Conservation (phyloP, 257 asterid species). For the Solanum rostratum region DNA sequence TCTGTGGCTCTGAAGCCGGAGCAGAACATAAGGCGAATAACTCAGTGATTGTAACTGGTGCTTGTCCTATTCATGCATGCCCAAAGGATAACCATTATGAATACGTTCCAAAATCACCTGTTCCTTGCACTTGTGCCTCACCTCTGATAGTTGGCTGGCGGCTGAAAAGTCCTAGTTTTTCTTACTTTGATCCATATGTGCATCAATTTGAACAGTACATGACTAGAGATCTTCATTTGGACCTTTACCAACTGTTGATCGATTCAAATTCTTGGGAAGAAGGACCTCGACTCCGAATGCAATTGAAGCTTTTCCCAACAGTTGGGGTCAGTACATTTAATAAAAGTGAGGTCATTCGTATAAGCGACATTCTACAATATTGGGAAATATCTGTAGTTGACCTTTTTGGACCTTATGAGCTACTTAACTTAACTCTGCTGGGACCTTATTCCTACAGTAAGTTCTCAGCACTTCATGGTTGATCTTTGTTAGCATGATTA, state of each 20-base stretch:
- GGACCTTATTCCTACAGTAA: conserved; percentile 51
- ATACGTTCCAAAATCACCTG: conserved; percentile 46
- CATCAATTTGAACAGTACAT: conserved; percentile 38
- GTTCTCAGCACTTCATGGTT: conserved; percentile 5
- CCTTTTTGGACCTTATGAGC: conserved; percentile 85
- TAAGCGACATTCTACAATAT: conserved; percentile 48
- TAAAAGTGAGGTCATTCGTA: conserved; percentile 51
- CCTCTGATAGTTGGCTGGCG: conserved; percentile 81
- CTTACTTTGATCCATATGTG: conserved; percentile 53
- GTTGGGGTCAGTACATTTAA: conserved; percentile 33
- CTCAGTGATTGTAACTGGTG: conserved; percentile 3
- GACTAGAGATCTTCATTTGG: conserved; percentile 42
- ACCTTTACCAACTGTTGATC: conserved; percentile 49
- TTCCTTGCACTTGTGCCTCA: conserved; percentile 70
- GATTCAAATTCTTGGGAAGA: conserved; percentile 52
- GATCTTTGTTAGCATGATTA: neutral
- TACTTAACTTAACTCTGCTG: conserved; percentile 64
- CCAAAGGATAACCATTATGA: conserved; percentile 25
- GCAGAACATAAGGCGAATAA: conserved; percentile 16
- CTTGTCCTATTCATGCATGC: conserved; percentile 40
- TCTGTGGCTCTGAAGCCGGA: conserved; percentile 48
- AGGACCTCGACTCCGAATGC: conserved; percentile 78
- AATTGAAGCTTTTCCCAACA: conserved; percentile 66
- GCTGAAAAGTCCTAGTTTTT: conserved; percentile 86
- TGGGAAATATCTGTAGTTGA: conserved; percentile 65